These are phyloP conservation scores for Paramecium sonneborni DNA, from an alignment of 73 alveolate genomes.

Conservation along the genomic window DNA sequence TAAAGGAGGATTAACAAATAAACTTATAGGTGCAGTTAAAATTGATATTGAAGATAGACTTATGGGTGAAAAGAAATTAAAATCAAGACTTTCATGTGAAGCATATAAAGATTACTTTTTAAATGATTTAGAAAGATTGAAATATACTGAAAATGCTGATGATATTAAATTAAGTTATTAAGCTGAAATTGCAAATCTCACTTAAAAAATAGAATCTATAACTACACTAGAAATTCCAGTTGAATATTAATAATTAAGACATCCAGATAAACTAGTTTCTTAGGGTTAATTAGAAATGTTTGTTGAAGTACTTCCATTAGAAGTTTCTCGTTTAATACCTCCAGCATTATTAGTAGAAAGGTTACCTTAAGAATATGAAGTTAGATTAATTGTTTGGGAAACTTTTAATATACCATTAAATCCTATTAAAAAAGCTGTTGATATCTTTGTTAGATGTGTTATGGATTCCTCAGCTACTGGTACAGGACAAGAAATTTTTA, in stretches of 20 bases:
- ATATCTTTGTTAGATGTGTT: slow-evolving; percentile 81
- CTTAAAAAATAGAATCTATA: slow-evolving; percentile 34
- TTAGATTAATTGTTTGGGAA: slow-evolving; percentile 95
- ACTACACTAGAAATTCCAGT: slow-evolving; percentile 76
- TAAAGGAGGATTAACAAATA: slow-evolving; percentile 74
- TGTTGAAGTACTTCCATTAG: slow-evolving; percentile 86
- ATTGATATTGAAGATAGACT: slow-evolving; percentile 95
- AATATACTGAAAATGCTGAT: slow-evolving; percentile 50
- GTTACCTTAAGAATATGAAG: slow-evolving; percentile 89
- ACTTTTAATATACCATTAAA: slow-evolving; percentile 90
- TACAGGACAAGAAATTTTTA: slow-evolving; percentile 73
- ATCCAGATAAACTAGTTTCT: slow-evolving; percentile 80
- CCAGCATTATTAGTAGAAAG: slow-evolving; percentile 80
- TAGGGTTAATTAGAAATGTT: slow-evolving; percentile 95
- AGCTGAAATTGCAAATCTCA: slow-evolving; percentile 40
- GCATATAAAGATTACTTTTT: slow-evolving; percentile 65
- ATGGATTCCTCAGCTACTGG: slow-evolving; percentile 93
- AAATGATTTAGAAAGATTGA: slow-evolving; percentile 16
- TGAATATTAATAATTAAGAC: slow-evolving; percentile 86
- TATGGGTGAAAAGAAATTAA: slow-evolving; percentile 57
- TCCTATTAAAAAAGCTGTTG: slow-evolving; percentile 87
- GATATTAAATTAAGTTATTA: slow-evolving; percentile 47
- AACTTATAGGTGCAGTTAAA: slow-evolving; percentile 89
- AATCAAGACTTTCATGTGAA: slow-evolving; percentile 47
- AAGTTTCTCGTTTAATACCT: slow-evolving; percentile 80